These are phyloP conservation scores for Geum urbanum DNA, from an alignment of 306 rosid species.

Conservation along the genomic window DNA sequence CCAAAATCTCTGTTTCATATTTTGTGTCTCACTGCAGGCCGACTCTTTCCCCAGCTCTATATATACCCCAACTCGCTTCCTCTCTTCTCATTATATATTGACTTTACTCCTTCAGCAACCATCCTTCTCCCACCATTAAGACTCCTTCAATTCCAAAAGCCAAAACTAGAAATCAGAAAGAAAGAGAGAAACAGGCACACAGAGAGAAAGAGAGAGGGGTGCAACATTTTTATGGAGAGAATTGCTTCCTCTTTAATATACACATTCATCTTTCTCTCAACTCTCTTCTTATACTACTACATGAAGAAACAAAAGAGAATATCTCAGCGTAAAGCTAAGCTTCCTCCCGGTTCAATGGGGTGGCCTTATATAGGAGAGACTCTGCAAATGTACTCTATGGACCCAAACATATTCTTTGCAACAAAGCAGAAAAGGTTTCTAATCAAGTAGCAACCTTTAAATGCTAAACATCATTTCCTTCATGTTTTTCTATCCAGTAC, in stretches of 20 bases:
- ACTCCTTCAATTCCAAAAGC: neutral
- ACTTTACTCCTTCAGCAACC: neutral
- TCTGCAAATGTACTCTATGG: constrained; percentile 72
- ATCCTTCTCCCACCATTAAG: neutral
- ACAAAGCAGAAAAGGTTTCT: constrained; percentile 71
- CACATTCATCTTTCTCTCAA: constrained; percentile 42
- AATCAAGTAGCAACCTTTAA: neutral
- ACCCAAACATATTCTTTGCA: constrained; percentile 69
- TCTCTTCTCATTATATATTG: neutral
- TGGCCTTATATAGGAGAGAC: constrained; percentile 83
- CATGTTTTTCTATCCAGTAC: neutral
- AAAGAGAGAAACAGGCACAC: neutral
- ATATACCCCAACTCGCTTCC: constrained; percentile 18
- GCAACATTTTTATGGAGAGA: constrained; percentile 53
- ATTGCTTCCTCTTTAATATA: constrained; percentile 15
- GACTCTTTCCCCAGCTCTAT: constrained; percentile 1
- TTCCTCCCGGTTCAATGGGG: constrained; percentile 93
- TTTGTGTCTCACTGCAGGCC: neutral
- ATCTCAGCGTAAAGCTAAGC: constrained; percentile 24
- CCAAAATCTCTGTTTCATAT: neutral
- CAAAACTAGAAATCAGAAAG: too few relatives aligned
- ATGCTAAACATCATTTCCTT: neutral
- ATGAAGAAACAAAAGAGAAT: constrained; percentile 28
- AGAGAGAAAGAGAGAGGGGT: constrained; percentile 9
- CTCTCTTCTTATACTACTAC: constrained; percentile 28